Evolutionary conservation across 2,329 filamentous ascomycete genomes (phyloP).

Genomic region (Paracoccidioides brasiliensis): DNA sequence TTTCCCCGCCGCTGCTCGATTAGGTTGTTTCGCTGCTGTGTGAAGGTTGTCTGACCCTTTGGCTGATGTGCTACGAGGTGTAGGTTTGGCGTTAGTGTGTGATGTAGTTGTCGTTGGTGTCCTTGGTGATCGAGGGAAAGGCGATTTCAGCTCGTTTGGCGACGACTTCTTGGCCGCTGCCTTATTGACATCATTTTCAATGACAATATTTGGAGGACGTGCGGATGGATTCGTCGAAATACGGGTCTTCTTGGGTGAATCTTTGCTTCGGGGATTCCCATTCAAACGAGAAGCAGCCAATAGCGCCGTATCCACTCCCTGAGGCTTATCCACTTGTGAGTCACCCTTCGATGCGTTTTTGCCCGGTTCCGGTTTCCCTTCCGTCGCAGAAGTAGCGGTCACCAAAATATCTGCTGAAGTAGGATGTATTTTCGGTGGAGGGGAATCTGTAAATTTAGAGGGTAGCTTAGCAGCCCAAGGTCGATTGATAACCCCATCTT

Average conservation of each 20-base stretch:
- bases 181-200: slow-evolving; percentile 17
- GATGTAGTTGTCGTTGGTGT: slow-evolving; percentile 10
- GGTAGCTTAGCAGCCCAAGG: slow-evolving; percentile 5
- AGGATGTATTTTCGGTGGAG: background rate
- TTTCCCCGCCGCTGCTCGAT: slow-evolving; percentile 11
- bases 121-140: slow-evolving; percentile 12
- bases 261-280: slow-evolving; percentile 7
- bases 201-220: slow-evolving; percentile 21
- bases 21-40: slow-evolving; percentile 19
- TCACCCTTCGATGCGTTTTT: slow-evolving; percentile 8
- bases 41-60: slow-evolving; percentile 19
- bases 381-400: background rate
- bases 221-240: slow-evolving; percentile 12
- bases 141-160: slow-evolving; percentile 13
- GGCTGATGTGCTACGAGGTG: slow-evolving; percentile 6
- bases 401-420: background rate
- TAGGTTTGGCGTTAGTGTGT: slow-evolving; percentile 12
- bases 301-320: background rate
- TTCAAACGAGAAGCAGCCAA: slow-evolving; percentile 4
- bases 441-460: background rate
- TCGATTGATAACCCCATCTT: slow-evolving; percentile 10
- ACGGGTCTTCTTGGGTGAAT: slow-evolving; percentile 9
- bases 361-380: slow-evolving; percentile 11
- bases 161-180: slow-evolving; percentile 12
- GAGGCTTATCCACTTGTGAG: background rate